phyloP scores from a whole-genome alignment of 805 yeast species.

The Brettanomyces anomalus region DNA sequence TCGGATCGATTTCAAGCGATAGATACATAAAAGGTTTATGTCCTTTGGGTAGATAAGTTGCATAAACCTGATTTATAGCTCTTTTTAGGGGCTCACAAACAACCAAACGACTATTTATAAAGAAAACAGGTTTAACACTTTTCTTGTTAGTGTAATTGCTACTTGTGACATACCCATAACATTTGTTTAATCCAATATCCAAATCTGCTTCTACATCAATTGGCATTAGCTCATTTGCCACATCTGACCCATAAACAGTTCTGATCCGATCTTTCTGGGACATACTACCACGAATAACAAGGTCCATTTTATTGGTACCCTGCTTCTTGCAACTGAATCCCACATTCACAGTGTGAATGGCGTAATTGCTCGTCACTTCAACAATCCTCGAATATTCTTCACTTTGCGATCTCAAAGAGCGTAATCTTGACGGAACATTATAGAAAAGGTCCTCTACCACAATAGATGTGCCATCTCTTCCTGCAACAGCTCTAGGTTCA shows the following conservation, averaged over 20 bases:
- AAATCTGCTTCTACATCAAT: conserved; percentile 27
- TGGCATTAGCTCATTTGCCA: conserved; percentile 57
- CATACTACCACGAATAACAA: conserved; percentile 46
- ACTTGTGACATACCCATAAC: conserved; percentile 57
- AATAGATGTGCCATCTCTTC: conserved; percentile 78
- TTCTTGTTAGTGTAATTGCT: conserved; percentile 67
- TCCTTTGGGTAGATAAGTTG: conserved; percentile 69
- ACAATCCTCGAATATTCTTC: conserved; percentile 74
- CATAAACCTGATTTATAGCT: conserved; percentile 54
- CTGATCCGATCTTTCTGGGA: conserved; percentile 62
- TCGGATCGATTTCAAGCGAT: conserved; percentile 56
- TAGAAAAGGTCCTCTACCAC: conserved; percentile 83
- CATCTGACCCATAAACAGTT: conserved; percentile 56
- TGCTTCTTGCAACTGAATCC: conserved; percentile 74
- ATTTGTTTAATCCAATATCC: conserved; percentile 40
- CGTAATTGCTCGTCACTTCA: conserved; percentile 77
- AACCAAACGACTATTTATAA: conserved; percentile 80
- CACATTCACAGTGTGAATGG: conserved; percentile 60
- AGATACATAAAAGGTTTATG: conserved; percentile 69
- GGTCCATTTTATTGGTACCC: conserved; percentile 64
- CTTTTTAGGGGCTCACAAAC: conserved; percentile 71
- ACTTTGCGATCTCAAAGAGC: conserved; percentile 51
- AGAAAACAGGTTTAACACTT: conserved; percentile 58
- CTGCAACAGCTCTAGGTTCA: conserved; percentile 68
- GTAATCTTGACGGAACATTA: conserved; percentile 71